Conservation (phyloP, 2,329 filamentous ascomycete genomes). For the Alternaria hordeiaustralica region DNA sequence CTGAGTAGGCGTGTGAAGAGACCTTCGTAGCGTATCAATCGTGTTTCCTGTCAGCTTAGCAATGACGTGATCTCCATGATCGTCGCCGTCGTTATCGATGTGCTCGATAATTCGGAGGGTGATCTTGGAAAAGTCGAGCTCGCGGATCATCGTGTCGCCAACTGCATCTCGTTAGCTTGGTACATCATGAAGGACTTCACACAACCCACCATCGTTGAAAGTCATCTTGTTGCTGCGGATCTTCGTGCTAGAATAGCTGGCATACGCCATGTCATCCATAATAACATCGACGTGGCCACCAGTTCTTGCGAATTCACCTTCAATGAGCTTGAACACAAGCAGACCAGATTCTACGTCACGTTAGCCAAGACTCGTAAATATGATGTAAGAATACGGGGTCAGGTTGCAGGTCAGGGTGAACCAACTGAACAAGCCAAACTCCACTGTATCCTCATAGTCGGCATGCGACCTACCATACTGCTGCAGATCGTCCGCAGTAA, state of each 20-base stretch:
- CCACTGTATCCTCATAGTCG: conserved; percentile 16
- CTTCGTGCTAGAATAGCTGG: conserved; percentile 82
- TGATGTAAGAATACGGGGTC: conserved; percentile 23
- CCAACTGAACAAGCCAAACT: conserved; percentile 36
- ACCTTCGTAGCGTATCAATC: conserved; percentile 84
- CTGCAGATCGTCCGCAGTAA: conserved; percentile 80
- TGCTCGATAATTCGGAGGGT: conserved; percentile 87
- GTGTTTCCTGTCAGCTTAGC: conserved; percentile 86
- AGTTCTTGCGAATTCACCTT: conserved; percentile 79
- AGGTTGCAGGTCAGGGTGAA: conserved; percentile 24
- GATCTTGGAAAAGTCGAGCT: conserved; percentile 94
- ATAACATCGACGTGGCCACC: conserved; percentile 83
- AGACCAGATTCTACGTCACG: conserved; percentile 76
- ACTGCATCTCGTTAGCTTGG: conserved; percentile 53
- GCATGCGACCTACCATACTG: conserved; percentile 67
- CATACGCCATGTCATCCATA: conserved; percentile 94
- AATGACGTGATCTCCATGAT: conserved; percentile 73
- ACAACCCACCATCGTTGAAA: conserved; percentile 75
- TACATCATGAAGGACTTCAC: neutral
- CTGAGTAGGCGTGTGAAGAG: conserved; percentile 87
- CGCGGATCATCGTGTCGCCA: conserved; percentile 93
- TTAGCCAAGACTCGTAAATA: conserved; percentile 42
- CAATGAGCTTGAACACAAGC: conserved; percentile 91
- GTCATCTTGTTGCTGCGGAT: conserved; percentile 72
- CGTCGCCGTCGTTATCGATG: conserved; percentile 73